Base-by-base conservation (phyloP, 1,284 basidiomycete genomes). In the Fistulinella cinereoalba region DNA sequence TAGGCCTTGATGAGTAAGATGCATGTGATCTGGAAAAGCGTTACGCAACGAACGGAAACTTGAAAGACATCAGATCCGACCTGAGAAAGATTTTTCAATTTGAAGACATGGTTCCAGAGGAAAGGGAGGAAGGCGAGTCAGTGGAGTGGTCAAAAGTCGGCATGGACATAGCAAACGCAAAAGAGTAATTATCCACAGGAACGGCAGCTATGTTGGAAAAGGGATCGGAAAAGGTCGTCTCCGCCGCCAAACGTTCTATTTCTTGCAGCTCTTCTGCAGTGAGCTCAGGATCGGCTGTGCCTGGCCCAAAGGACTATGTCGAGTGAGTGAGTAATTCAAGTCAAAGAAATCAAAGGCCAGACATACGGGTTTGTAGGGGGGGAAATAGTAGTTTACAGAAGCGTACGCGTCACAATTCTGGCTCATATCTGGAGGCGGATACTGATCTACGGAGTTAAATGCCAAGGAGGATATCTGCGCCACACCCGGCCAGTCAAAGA, bases 201-300 rank as follows among this genome's bases (percentile, higher is more conserved):
- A 44, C 1, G n/a, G 36, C n/a, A 31, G 31, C 15, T 10, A 49
- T 10, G 8, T 38, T 37, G 12, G 46, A 49, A 49, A 63, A 59
- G 0, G 57, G 57, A 45, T 59, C 60, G 3, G 45, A 61, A 32
- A 63, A 59, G 6, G 44, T 44, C 24, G 53, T 36, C 23, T 27
- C 56, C 6, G 46, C 27, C 8, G 45, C 44, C 13, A 59, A 15
- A 32, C 39, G 48, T 31, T 62, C 56, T 32, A 59, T 6, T 11
- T 61, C 53, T 1, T 41, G 40, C 33, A 58, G 18, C 7, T 60
- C 55, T 6, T 54, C 42, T 1, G 28, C 11, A 23, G 43, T 54
- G 15, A 56, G 46, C 21, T 41, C 46, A 3, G 36, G 41, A 36
- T 54, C 18, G 28, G 16, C 27, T 6, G 22, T 25, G n/a, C 43